Percentiles rank a stretch among this genome's conserved stretches.
Conservation (phyloP, 352 stramenopile species). For the Phytophthora vignae region DNA sequence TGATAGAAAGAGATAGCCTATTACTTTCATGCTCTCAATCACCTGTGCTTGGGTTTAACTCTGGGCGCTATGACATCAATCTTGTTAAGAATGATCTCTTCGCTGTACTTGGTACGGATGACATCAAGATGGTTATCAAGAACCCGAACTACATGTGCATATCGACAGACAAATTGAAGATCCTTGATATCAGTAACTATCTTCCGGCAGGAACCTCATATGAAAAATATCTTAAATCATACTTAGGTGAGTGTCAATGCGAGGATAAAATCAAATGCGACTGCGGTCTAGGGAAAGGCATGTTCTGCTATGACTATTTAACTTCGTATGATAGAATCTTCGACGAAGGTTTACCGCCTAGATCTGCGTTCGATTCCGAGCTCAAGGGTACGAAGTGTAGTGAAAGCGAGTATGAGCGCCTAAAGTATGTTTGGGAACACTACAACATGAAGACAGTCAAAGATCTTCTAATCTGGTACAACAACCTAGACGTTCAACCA, state of each 20-base stretch:
- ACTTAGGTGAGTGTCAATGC: slow-evolving; percentile 40
- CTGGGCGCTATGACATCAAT: slow-evolving; percentile 4
- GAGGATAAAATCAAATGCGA: slow-evolving; percentile 34
- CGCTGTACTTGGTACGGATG: slow-evolving; percentile 5
- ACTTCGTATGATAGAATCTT: slow-evolving; percentile 23
- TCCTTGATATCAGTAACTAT: slow-evolving; percentile 44
- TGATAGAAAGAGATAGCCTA: too few species aligned
- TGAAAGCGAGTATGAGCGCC: slow-evolving; percentile 35
- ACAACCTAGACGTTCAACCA: not conserved
- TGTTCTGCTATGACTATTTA: slow-evolving; percentile 36
- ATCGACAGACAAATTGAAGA: slow-evolving; percentile 25
- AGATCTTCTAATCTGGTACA: slow-evolving; percentile 40
- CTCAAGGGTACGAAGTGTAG: slow-evolving; percentile 9
- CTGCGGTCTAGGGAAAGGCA: slow-evolving; percentile 8
- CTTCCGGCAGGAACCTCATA: slow-evolving; percentile 35
- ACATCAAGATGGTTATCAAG: slow-evolving; percentile 30
- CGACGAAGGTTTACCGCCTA: slow-evolving; percentile 11
- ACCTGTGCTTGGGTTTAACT: not conserved
- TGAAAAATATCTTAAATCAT: slow-evolving; percentile 32
- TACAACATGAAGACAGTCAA: slow-evolving; percentile 45
- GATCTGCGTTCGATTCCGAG: slow-evolving; percentile 13
- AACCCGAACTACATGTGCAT: slow-evolving; percentile 24
- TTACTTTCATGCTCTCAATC: not conserved
- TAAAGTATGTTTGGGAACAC: slow-evolving; percentile 40
- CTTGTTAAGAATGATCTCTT: slow-evolving; percentile 20